Percentiles rank a stretch among this genome's conserved stretches.
Evolutionary conservation across 2,329 filamentous ascomycete species (phyloP).

Genomic region (Juglanconis oblonga): DNA sequence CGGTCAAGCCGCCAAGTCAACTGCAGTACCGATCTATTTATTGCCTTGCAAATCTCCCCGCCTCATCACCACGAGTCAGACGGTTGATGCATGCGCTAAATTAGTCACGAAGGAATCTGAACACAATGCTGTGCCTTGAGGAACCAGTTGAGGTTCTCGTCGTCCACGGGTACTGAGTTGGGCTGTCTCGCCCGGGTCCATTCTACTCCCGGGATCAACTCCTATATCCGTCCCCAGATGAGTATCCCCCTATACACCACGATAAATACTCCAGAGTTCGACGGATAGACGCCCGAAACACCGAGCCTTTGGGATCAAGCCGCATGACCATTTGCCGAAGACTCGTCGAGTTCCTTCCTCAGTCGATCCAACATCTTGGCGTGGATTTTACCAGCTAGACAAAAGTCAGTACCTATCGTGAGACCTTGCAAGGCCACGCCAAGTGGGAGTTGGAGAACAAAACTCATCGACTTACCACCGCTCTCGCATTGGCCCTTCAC

Average conservation of each 20-base stretch:
- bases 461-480: constrained; percentile 36
- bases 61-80: too few species aligned
- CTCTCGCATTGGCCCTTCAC: constrained; percentile 50
- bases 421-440: background rate
- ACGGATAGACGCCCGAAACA: background rate
- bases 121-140: too few species aligned
- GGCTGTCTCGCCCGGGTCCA: too few species aligned
- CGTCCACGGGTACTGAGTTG: too few species aligned
- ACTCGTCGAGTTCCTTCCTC: constrained; percentile 24
- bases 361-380: constrained; percentile 42
- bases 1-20: too few species aligned
- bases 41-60: too few species aligned
- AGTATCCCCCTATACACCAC: too few species aligned
- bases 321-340: background rate
- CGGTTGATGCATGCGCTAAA: too few species aligned
- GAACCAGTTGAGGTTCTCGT: too few species aligned
- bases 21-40: too few species aligned
- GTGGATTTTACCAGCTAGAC: constrained; percentile 37
- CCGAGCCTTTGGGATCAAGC: background rate
- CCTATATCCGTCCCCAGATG: background rate
- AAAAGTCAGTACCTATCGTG: background rate
- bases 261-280: background rate
- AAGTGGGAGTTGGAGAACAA: background rate
- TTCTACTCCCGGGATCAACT: too few species aligned
- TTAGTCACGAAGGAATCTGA: too few species aligned